Percentiles rank a stretch among this genome's conserved stretches.
phyloP scores from a whole-genome alignment of 176 grass and related monocot genomes.

The Phyllostachys edulis region DNA sequence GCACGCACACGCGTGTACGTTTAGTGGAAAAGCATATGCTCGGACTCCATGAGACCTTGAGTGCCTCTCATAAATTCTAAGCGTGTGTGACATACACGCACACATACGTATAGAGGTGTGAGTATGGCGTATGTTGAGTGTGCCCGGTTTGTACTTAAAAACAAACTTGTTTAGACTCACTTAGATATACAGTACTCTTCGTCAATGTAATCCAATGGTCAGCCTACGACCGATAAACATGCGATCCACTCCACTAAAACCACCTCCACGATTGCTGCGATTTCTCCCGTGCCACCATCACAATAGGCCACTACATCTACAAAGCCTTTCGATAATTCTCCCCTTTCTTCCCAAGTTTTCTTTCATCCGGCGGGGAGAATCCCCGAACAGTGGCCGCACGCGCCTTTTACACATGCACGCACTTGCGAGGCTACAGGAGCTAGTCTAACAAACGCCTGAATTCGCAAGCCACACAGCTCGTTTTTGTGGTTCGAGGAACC shows the following conservation, averaged over 20 bases:
- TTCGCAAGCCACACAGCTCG: neutral
- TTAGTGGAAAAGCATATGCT: no score
- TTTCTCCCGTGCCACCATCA: neutral
- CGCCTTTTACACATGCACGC: neutral
- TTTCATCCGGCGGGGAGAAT: neutral
- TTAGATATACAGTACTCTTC: no score
- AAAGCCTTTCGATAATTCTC: no score
- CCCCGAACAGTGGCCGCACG: constrained; percentile 13
- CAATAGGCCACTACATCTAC: no score
- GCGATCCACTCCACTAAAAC: neutral
- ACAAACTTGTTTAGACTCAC: no score
- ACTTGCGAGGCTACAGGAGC: neutral
- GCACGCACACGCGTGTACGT: no score
- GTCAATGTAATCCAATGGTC: neutral
- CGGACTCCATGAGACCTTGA: no score
- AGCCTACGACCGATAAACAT: neutral
- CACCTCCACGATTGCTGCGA: neutral
- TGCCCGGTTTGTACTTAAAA: no score
- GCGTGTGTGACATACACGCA: no score
- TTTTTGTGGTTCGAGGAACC: constrained; percentile 16
- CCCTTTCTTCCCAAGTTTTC: neutral
- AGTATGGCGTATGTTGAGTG: no score
- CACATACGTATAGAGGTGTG: no score
- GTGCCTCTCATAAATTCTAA: no score
- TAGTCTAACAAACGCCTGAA: neutral